Percentiles rank a stretch among this genome's conserved stretches.
Conservation (phyloP, 305 asterid species). For the Petunia hybrid region DNA sequence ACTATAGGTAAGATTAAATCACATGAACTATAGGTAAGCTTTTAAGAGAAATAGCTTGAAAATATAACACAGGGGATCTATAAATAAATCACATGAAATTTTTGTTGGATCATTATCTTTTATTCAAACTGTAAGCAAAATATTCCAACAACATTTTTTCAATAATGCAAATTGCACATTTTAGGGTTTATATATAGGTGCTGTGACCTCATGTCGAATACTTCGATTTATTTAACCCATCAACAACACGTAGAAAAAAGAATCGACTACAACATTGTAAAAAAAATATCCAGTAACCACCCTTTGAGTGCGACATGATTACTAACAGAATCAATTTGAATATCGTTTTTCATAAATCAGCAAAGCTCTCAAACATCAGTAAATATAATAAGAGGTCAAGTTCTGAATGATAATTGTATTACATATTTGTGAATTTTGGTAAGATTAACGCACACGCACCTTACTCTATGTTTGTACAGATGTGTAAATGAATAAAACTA, state of each 20-base stretch:
- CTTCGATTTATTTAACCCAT: not conserved
- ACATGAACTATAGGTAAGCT: too few species aligned
- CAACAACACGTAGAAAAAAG: not conserved
- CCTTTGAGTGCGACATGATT: not conserved
- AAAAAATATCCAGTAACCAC: not conserved
- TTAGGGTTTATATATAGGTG: not conserved
- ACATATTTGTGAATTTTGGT: not conserved
- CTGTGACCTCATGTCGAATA: not conserved
- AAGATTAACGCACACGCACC: not conserved
- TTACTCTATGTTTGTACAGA: not conserved
- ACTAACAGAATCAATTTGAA: not conserved
- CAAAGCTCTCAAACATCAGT: slow-evolving; percentile 3
- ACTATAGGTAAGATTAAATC: too few species aligned
- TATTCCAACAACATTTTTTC: not conserved
- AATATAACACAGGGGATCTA: too few species aligned
- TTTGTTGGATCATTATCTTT: too few species aligned
- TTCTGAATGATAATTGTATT: not conserved
- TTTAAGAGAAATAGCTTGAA: too few species aligned
- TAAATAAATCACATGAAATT: too few species aligned
- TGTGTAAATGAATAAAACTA: too few species aligned
- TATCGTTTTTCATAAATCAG: not conserved
- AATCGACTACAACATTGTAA: not conserved
- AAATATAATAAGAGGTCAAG: not conserved
- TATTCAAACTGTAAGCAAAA: too few species aligned
- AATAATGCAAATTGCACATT: not conserved